Evolutionary conservation across 176 grass and related monocot genomes (phyloP).

Genomic region (Aegilops bicornis): DNA sequence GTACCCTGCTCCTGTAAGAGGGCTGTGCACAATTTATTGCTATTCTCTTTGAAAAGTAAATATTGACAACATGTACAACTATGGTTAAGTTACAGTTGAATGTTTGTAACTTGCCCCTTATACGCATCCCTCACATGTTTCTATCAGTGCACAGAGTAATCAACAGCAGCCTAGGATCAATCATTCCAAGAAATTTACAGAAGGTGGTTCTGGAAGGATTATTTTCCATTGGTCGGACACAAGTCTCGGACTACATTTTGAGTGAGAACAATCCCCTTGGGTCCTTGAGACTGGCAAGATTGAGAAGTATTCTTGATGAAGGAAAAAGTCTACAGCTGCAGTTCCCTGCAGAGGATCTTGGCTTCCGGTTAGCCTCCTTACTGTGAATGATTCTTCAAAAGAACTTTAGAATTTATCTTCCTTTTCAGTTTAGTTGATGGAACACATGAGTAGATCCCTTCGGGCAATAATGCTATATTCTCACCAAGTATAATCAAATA

Average conservation of each 20-base stretch:
- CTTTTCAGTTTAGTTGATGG: not conserved
- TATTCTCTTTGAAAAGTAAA: constrained; percentile 11
- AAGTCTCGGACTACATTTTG: constrained; percentile 83
- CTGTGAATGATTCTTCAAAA: not conserved
- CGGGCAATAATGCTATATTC: not conserved
- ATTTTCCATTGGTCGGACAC: constrained; percentile 80
- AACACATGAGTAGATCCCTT: not conserved
- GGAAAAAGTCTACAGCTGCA: constrained; percentile 95
- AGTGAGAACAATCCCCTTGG: constrained; percentile 87
- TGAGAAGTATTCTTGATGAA: constrained; percentile 87
- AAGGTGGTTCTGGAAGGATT: constrained; percentile 71
- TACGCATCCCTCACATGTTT: constrained; percentile 15
- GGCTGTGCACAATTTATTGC: not conserved
- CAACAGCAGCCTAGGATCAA: constrained; percentile 64
- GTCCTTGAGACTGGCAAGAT: constrained; percentile 56
- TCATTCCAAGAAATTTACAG: constrained; percentile 69
- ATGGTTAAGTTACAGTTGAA: not conserved
- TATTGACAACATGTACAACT: not conserved
- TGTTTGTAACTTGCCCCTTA: not conserved
- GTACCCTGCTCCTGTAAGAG: not conserved
- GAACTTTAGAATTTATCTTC: not conserved
- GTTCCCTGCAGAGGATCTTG: constrained; percentile 96
- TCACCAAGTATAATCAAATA: not conserved
- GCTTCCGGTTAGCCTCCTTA: constrained; percentile 59
- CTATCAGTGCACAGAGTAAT: constrained; percentile 76